Conservation (phyloP, 257 asterid genomes). For the Dorcoceras hygrometricum region DNA sequence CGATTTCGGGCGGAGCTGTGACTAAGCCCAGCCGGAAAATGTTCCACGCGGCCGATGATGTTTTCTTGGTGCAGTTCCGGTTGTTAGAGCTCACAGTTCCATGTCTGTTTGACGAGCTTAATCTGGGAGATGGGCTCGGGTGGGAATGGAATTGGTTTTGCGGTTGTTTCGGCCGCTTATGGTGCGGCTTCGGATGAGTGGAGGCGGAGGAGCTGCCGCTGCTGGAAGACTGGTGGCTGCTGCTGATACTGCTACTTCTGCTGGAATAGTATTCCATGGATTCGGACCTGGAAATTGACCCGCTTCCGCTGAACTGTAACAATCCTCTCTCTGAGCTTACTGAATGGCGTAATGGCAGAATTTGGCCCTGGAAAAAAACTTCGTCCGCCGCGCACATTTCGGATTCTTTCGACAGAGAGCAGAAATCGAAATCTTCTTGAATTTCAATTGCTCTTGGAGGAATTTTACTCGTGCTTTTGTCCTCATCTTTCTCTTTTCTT, state of each 20-base stretch:
- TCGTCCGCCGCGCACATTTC: constrained; percentile 90
- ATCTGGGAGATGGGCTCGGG: constrained; percentile 84
- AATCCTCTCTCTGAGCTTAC: constrained; percentile 39
- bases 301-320: constrained; percentile 4
- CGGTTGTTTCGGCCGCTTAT: constrained; percentile 29
- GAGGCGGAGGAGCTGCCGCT: constrained; percentile 36
- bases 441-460: neutral
- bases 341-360: constrained; percentile 67
- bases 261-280: constrained; percentile 58
- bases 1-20: constrained; percentile 39
- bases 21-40: constrained; percentile 46
- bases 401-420: constrained; percentile 38
- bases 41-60: constrained; percentile 50
- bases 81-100: constrained; percentile 1
- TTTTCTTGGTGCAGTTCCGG: constrained; percentile 18
- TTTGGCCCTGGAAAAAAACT: constrained; percentile 71
- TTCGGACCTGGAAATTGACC: constrained; percentile 45
- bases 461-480: neutral
- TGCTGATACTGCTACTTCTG: constrained; percentile 65
- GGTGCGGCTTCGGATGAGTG: neutral
- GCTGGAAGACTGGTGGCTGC: constrained; percentile 62
- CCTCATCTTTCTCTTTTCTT: constrained; percentile 22
- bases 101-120: constrained; percentile 30
- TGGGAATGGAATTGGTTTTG: constrained; percentile 65
- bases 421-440: constrained; percentile 68